A percentile compares a stretch with the other conserved stretches of the same genome.
These are phyloP conservation scores for Phytopythium helicoides DNA, from an alignment of 352 stramenopile genomes.

Conservation along the genomic window DNA sequence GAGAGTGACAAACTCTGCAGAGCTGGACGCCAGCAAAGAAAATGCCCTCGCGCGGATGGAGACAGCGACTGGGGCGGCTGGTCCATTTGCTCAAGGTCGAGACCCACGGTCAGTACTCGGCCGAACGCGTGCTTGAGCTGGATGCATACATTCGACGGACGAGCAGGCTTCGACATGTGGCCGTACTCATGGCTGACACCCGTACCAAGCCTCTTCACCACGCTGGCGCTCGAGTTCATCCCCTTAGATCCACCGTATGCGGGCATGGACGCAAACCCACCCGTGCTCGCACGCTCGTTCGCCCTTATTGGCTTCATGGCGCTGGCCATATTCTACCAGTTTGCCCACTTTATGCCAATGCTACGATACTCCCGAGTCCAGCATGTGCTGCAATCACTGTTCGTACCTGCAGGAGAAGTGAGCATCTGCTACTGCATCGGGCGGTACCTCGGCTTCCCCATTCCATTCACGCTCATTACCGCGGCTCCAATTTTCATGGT, in stretches of 20 bases:
- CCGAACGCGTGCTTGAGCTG: conserved; percentile 6
- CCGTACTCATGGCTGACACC: conserved; percentile 10
- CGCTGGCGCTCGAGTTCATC: conserved; percentile 14
- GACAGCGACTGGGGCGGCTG: no score
- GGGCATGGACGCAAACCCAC: conserved; percentile 9
- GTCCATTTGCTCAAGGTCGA: no score
- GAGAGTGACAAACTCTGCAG: no score
- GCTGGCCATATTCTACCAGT: conserved; percentile 15
- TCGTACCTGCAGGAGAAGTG: conserved; percentile 2
- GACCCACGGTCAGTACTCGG: conserved; percentile 14
- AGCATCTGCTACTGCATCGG: conserved; percentile 6
- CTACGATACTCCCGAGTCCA: conserved; percentile 9
- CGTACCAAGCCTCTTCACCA: conserved; percentile 12
- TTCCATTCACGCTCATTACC: conserved; percentile 19
- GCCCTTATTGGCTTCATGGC: conserved; percentile 12
- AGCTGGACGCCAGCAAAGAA: no score
- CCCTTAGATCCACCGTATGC: conserved; percentile 7
- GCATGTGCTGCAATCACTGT: conserved; percentile 4
- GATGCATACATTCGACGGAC: conserved; percentile 10
- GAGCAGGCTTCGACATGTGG: conserved; percentile 6
- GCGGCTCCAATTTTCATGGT: conserved; percentile 9
- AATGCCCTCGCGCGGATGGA: no score
- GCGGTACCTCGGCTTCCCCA: conserved; percentile 6
- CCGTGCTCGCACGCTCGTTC: conserved; percentile 13
- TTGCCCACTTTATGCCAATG: conserved; percentile 14